Percentiles rank a stretch among this genome's conserved stretches.
Conservation (phyloP, 2,329 filamentous ascomycete genomes). For the Fusarium sp. region DNA sequence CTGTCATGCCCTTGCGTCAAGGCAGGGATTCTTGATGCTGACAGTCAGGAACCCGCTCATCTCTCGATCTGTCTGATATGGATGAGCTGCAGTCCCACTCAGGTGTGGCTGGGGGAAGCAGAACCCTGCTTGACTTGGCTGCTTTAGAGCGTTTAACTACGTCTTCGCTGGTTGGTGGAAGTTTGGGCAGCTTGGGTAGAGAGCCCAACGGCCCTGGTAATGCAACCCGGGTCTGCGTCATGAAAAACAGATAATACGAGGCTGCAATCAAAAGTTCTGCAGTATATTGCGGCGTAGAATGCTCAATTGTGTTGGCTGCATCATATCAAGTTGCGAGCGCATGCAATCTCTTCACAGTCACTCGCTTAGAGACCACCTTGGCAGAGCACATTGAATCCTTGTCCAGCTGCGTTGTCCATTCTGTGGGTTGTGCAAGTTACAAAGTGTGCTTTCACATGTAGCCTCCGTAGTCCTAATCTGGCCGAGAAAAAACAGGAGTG, state of each 20-base stretch:
- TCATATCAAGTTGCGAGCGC: constrained; percentile 8
- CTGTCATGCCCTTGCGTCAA: not conserved
- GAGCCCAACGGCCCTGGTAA: not conserved
- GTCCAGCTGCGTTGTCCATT: too few relatives aligned
- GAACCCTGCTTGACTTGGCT: not conserved
- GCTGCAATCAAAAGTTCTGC: constrained; percentile 28
- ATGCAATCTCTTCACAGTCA: not conserved
- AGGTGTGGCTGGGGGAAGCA: not conserved
- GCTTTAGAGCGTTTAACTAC: not conserved
- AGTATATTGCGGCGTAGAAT: not conserved
- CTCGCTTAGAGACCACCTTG: not conserved
- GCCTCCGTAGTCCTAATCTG: too few relatives aligned
- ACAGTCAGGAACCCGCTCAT: constrained; percentile 6
- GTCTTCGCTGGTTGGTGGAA: not conserved
- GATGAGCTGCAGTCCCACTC: not conserved
- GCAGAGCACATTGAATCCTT: not conserved
- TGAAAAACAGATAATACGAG: constrained; percentile 22
- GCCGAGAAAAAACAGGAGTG: too few relatives aligned
- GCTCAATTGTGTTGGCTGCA: constrained; percentile 10
- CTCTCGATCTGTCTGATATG: constrained; percentile 11
- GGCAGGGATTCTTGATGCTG: not conserved
- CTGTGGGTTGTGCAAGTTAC: too few relatives aligned
- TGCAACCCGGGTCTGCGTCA: constrained; percentile 3
- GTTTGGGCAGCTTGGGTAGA: not conserved
- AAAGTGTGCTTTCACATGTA: too few relatives aligned